Conservation (phyloP, 1,284 basidiomycete species). For the Cutaneotrichosporon sp. region DNA sequence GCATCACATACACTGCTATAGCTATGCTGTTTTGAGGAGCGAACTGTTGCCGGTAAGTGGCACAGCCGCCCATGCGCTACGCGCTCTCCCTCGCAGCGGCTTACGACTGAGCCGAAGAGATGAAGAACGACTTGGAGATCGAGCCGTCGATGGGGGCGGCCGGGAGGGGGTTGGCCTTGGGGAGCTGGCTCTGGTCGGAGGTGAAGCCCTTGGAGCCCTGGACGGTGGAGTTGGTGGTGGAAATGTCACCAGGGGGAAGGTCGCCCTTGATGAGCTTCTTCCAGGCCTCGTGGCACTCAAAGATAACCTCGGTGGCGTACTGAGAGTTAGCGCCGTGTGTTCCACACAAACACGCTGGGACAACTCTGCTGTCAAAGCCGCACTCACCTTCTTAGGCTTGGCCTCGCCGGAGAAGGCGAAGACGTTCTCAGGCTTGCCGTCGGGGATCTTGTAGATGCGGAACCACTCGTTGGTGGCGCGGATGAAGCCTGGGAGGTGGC, state of each 20-base stretch:
- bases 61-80: neutral
- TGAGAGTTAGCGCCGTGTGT: too few species aligned
- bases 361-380: too few species aligned
- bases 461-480: slow-evolving; percentile 97
- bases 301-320: slow-evolving; percentile 97
- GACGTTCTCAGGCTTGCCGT: slow-evolving; percentile 98
- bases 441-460: slow-evolving; percentile 84
- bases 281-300: slow-evolving; percentile 99
- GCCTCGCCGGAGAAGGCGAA: slow-evolving; percentile 99
- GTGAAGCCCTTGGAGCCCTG: slow-evolving; percentile 69
- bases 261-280: slow-evolving; percentile 86
- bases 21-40: slow-evolving; percentile 3
- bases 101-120: slow-evolving; percentile 64
- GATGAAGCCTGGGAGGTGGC: slow-evolving; percentile 93
- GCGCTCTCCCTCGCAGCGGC: slow-evolving; percentile 2
- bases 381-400: slow-evolving; percentile 99
- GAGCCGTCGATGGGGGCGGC: slow-evolving; percentile 82
- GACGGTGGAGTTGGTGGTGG: slow-evolving; percentile 63
- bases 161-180: slow-evolving; percentile 72
- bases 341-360: too few species aligned
- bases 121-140: slow-evolving; percentile 57
- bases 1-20: neutral
- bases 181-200: slow-evolving; percentile 60
- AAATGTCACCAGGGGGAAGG: slow-evolving; percentile 60
- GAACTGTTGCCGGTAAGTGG: neutral